phyloP scores from a whole-genome alignment of 305 asterid species.

The Fraxinus latifolia region DNA sequence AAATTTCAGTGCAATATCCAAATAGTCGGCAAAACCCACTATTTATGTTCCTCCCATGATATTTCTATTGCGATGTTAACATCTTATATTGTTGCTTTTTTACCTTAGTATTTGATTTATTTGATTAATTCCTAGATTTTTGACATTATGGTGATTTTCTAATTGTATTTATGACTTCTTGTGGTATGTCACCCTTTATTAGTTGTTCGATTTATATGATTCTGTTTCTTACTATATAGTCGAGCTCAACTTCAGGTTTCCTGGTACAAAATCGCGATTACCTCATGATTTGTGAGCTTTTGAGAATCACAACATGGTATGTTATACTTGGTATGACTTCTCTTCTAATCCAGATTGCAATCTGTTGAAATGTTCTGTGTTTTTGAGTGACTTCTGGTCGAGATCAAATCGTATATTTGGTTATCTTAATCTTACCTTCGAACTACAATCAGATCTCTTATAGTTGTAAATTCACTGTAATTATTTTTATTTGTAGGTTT shows the following conservation, averaged over 20 bases:
- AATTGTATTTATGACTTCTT: background rate
- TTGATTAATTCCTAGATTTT: background rate
- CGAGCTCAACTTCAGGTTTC: conserved; percentile 11
- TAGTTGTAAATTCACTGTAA: background rate
- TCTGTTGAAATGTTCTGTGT: background rate
- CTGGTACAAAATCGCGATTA: conserved; percentile 5
- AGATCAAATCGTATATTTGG: conserved; percentile 9
- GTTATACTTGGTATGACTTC: background rate
- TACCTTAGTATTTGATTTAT: too few species aligned
- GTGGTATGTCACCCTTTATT: background rate
- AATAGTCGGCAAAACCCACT: background rate
- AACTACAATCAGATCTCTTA: background rate
- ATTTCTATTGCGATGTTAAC: background rate
- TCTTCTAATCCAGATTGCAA: background rate
- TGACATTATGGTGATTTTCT: background rate
- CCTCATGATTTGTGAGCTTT: conserved; percentile 4
- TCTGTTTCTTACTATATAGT: conserved; percentile 12
- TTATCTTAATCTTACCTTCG: background rate
- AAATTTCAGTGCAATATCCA: background rate
- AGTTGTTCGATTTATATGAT: conserved; percentile 15
- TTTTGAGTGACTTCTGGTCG: background rate
- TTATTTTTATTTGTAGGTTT: background rate
- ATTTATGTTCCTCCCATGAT: background rate
- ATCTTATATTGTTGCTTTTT: background rate
- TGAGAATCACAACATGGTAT: background rate